Conservation (phyloP, 805 yeast genomes). For the Ogataea methylovora region DNA sequence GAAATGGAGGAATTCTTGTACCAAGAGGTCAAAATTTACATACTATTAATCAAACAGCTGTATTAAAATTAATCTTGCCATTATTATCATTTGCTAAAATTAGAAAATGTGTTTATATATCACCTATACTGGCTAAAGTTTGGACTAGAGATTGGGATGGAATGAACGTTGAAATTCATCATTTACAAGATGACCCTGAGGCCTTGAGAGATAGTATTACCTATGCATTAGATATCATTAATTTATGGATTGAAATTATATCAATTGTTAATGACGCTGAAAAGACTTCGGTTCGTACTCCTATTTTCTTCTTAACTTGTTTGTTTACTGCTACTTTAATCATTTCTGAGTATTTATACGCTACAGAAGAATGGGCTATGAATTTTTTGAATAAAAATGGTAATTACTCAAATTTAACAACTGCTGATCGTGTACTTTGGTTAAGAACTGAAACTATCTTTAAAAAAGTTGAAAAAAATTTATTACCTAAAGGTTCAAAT, state of each 20-base stretch:
- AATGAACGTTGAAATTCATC: conserved; percentile 48
- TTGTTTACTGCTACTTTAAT: conserved; percentile 55
- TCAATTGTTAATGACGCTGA: conserved; percentile 57
- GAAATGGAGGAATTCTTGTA: conserved; percentile 55
- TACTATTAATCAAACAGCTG: conserved; percentile 44
- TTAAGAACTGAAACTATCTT: conserved; percentile 52
- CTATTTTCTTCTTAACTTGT: conserved; percentile 68
- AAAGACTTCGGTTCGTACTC: conserved; percentile 63
- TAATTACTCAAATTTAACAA: conserved; percentile 8
- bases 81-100: conserved; percentile 60
- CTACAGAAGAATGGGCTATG: conserved; percentile 47
- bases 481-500: conserved; percentile 45
- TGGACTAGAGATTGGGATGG: conserved; percentile 63
- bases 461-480: conserved; percentile 50
- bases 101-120: conserved; percentile 51
- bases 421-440: conserved; percentile 56
- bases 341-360: conserved; percentile 53
- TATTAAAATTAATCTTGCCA: conserved; percentile 59
- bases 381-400: conserved; percentile 21
- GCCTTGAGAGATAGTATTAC: conserved; percentile 57
- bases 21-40: conserved; percentile 43
- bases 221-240: conserved; percentile 50
- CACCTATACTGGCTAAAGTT: conserved; percentile 53
- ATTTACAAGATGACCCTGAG: conserved; percentile 46
- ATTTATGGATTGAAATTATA: conserved; percentile 69